Base-by-base conservation (phyloP, 352 stramenopile species). In the Globisporangium abappressorium region DNA sequence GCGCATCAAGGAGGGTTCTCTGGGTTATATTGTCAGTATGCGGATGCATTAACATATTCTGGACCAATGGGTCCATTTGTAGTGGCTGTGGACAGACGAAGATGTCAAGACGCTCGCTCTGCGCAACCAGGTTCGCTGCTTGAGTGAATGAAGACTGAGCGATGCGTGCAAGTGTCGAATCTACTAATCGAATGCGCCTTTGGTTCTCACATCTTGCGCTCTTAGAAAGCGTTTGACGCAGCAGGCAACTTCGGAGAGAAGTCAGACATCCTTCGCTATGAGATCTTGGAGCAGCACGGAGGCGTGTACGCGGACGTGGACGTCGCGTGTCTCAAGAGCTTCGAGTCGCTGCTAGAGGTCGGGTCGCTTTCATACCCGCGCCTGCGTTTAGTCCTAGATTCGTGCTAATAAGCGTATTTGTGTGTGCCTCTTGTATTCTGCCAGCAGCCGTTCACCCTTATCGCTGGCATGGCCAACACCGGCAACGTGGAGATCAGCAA, bases 401-500 rank as follows among this genome's bases (percentile, higher is more conserved):
- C n/a, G 7, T 54, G 3, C 18, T 72, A 18, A 55, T 18, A 38
- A 30, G 5, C 55, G 8, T 6, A 51, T 24, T 24, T 51, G 43
- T 61, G n/a, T 54, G 11, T 58, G 11, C 53, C 53, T 8, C 26
- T 38, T 58, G 7, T 22, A 12, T 14, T 24, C 18, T 22, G 26
- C 15, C 20, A 18, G 1, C 33, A 81, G 78, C 20, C 30, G n/a
- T 79, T 81, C 51, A 59, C 80, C 7, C 90, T 93, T 62, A 68
- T 81, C 28, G 73, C 76, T 9, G 85, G 85, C 15, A 72, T 93
- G 14, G 88, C 85, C 26, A 93, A 92, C 74, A 86, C 79, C 2
- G 75, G 72, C 54, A 83, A 79, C 34, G 70, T 93, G 8, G 84
- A 93, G 82, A 74, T 92, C 36, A 93, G 89, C 75, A 93, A 92